These are phyloP conservation scores for Raffaelea ambrosiae DNA, from an alignment of 2,329 filamentous ascomycete genomes.

Conservation along the genomic window DNA sequence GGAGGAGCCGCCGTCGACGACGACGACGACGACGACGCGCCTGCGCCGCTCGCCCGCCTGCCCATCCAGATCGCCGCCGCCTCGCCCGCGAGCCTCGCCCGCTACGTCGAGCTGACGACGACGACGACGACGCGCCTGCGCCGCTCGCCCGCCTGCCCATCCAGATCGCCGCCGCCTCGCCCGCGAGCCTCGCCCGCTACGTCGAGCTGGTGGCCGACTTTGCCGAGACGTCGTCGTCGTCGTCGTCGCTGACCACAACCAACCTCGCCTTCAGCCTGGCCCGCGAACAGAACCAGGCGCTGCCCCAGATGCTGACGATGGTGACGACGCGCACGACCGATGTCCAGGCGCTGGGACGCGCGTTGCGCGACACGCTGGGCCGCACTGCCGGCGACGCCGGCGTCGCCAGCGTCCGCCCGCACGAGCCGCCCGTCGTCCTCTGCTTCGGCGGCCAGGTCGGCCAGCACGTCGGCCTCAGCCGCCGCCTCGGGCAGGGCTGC, in stretches of 20 bases:
- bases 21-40: background rate
- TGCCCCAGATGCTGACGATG: background rate
- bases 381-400: too few relatives aligned
- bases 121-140: background rate
- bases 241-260: background rate
- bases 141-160: too few relatives aligned
- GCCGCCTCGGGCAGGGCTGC: slow-evolving; percentile 19
- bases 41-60: too few relatives aligned
- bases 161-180: background rate
- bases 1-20: background rate
- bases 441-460: slow-evolving; percentile 26
- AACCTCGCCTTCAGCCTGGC: background rate
- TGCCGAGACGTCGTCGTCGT: background rate
- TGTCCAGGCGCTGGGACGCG: too few relatives aligned
- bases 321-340: too few relatives aligned
- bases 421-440: slow-evolving; percentile 19
- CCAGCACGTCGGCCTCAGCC: slow-evolving; percentile 20
- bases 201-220: background rate
- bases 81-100: background rate
- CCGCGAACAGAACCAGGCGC: background rate
- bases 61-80: background rate
- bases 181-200: background rate
- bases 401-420: too few relatives aligned
- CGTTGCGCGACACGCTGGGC: too few relatives aligned
- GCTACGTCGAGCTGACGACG: background rate